Percentiles rank a stretch among this genome's conserved stretches.
phyloP scores from a whole-genome alignment of 164 flowering plant genomes.

The Dillenia turbinata region DNA sequence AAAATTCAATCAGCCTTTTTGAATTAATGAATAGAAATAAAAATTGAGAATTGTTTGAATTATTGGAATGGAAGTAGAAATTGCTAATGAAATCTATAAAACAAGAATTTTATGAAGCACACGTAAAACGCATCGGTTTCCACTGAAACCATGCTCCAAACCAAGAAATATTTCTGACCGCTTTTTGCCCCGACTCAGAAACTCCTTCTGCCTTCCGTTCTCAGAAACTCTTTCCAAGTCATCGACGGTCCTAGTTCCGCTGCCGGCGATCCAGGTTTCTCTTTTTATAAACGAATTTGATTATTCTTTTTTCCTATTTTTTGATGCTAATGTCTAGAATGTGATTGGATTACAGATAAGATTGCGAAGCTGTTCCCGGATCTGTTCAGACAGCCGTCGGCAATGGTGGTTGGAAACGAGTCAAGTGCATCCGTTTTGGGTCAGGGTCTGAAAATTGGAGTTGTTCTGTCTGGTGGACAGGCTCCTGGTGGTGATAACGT shows the following conservation, averaged over 20 bases:
- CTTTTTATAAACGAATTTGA: too few relatives aligned
- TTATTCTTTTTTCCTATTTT: too few relatives aligned
- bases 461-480: slow-evolving; percentile 95
- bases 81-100: too few relatives aligned
- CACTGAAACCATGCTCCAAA: too few relatives aligned
- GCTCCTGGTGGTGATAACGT: slow-evolving; percentile 99
- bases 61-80: too few relatives aligned
- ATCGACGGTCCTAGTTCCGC: slow-evolving; percentile 87
- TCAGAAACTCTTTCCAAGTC: slow-evolving; percentile 45
- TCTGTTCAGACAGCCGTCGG: slow-evolving; percentile 87
- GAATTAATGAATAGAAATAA: too few relatives aligned
- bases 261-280: slow-evolving; percentile 78
- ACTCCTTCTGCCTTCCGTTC: slow-evolving; percentile 79
- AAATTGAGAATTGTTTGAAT: too few relatives aligned
- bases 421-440: slow-evolving; percentile 14
- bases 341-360: slow-evolving; percentile 49
- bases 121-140: too few relatives aligned
- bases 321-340: background rate
- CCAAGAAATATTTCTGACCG: too few relatives aligned
- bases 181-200: too few relatives aligned
- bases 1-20: too few relatives aligned
- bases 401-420: slow-evolving; percentile 54
- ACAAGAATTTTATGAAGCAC: too few relatives aligned
- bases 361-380: slow-evolving; percentile 86
- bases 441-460: slow-evolving; percentile 80